These are phyloP conservation scores for Viridothelium virens DNA, from an alignment of 495 filamentous ascomycete species.

Conservation along the genomic window DNA sequence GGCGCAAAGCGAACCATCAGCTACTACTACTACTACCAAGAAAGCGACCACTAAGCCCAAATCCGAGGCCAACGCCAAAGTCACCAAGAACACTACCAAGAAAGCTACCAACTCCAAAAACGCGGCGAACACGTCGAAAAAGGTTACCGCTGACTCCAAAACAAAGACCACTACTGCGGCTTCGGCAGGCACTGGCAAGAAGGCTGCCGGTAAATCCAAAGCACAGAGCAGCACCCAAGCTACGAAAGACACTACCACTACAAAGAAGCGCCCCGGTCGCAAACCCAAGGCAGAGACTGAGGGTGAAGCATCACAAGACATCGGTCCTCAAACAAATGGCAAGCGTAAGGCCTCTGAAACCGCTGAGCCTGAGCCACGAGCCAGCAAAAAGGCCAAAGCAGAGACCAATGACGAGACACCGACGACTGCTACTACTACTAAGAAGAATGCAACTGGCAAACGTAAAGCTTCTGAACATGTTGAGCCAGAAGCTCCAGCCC, in stretches of 20 bases:
- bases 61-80: conserved; percentile 9
- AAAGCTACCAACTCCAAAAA: conserved; percentile 8
- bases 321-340: background rate
- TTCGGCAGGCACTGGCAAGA: conserved; percentile 13
- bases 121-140: conserved; percentile 14
- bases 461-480: conserved; percentile 16
- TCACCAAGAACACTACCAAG: conserved; percentile 9
- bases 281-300: background rate
- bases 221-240: conserved; percentile 7
- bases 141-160: background rate
- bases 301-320: background rate
- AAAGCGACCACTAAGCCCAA: conserved; percentile 4
- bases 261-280: conserved; percentile 2
- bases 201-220: conserved; percentile 1
- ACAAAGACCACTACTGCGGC: conserved; percentile 8
- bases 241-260: conserved; percentile 13
- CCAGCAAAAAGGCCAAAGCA: conserved; percentile 14
- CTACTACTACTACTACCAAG: conserved; percentile 1
- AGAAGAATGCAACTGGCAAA: conserved; percentile 15
- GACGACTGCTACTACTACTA: conserved; percentile 1
- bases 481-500: conserved; percentile 12
- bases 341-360: background rate
- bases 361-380: conserved; percentile 8
- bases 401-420: conserved; percentile 11
- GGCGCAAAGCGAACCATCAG: background rate